Base-by-base conservation (phyloP, 371 early-diverging fungal genomes). In the Haplosporangium sp. region DNA sequence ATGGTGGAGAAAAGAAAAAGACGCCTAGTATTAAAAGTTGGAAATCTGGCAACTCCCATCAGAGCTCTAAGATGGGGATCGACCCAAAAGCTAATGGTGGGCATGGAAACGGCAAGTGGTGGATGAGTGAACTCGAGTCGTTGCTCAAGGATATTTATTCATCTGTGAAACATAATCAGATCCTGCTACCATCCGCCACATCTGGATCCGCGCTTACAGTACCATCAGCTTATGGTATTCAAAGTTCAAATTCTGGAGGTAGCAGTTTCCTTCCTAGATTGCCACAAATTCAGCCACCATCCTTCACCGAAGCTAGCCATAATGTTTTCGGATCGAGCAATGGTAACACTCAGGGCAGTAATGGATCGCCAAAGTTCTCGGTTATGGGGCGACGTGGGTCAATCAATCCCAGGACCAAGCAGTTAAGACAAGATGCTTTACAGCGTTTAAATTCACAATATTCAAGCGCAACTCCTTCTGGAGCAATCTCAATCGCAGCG, bases 101-200 rank as follows among this genome's bases (percentile, higher is more conserved):
- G 6, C 77, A 78, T 59, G 74, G 78, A 72, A 76, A 72, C 55
- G 77, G 77, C 15, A 72, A 68, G 37, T 68, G 57, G 68, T 82
- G 77, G 82, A 65, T 71, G 50, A 65, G 69, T 39, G 85, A 83
- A 71, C 71, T 79, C 40, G 76, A 84, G 64, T 50, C 52, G 11
- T 53, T 76, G 35, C 71, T 79, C 34, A 83, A 78, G 89, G 95
- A 95, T 7, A 86, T 95, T 53, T 95, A 96, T 73, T 60, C 85
- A 0, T 89, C 93, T 4, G 93, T 96, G 48, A 93, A 93, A 74
- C 84, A 87, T 67, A 84, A 90, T 67, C 95, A 93, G 60, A 94
- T 96, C 61, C 76, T 92, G 4, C 92, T 94, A 65, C 94, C 92
- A 2, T 38, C 83, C 19, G 57, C 84, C 2, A 19, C 56, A 11